Evolutionary conservation across 257 asterid genomes (phyloP).

Genomic region (Jaltomata sinuosa): DNA sequence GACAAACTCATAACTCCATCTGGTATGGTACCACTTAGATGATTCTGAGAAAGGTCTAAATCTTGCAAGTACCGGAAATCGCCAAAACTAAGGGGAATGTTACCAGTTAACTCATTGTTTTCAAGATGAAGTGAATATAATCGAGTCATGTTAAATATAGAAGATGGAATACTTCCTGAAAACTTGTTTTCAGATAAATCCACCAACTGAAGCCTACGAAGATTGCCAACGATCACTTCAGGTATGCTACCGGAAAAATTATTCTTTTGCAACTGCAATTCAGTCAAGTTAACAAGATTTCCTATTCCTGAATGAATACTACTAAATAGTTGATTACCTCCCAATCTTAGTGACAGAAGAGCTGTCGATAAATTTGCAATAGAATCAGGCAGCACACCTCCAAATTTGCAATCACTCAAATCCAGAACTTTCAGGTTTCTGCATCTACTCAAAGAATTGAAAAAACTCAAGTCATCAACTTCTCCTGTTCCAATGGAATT

Average conservation of each 20-base stretch:
- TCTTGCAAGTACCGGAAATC: neutral
- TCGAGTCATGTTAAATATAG: neutral
- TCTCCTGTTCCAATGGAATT: neutral
- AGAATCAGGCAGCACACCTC: neutral
- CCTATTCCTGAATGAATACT: neutral
- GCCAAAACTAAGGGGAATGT: slow-evolving; percentile 2
- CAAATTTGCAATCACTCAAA: neutral
- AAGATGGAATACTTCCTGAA: slow-evolving; percentile 5
- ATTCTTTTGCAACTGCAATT: slow-evolving; percentile 1
- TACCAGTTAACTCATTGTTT: slow-evolving; percentile 10
- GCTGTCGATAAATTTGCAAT: neutral
- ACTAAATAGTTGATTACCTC: neutral
- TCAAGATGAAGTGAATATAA: neutral
- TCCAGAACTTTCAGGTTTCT: neutral
- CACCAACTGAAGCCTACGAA: slow-evolving; percentile 6
- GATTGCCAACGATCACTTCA: neutral
- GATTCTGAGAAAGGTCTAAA: slow-evolving; percentile 15
- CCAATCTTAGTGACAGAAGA: neutral
- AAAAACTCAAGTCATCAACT: neutral
- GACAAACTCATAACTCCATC: neutral
- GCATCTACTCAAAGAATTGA: neutral
- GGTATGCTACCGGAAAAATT: slow-evolving; percentile 1
- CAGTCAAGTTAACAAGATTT: neutral
- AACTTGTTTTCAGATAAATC: neutral
- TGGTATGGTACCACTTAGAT: slow-evolving; percentile 12